Evolutionary conservation across 495 filamentous ascomycete genomes (phyloP).

Genomic region (Neurospora sp.): DNA sequence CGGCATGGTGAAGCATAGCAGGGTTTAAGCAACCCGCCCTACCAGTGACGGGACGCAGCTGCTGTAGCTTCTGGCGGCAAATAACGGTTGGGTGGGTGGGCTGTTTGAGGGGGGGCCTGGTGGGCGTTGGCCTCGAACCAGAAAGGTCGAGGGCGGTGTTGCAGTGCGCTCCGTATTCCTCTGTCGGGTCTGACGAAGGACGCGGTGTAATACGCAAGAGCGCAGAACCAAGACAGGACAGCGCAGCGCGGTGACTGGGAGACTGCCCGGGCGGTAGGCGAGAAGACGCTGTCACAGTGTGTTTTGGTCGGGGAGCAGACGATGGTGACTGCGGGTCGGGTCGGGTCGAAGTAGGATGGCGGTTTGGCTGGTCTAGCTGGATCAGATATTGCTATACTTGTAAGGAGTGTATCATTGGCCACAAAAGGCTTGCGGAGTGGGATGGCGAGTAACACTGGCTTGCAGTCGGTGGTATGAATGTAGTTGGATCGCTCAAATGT

Average conservation of each 20-base stretch:
- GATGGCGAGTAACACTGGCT: not conserved
- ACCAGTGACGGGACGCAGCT: conserved; percentile 12
- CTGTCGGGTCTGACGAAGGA: not conserved
- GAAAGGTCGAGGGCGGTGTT: not conserved
- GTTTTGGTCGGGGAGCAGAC: not conserved
- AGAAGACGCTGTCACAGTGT: not conserved
- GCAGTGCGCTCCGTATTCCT: not conserved
- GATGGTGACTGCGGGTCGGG: not conserved
- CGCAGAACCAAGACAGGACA: not conserved
- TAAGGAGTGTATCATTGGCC: not conserved
- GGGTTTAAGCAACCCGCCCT: conserved; percentile 20
- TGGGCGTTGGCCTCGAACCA: not conserved
- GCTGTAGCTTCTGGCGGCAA: conserved; percentile 1
- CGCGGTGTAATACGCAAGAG: conserved; percentile 4
- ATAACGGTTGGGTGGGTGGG: not conserved
- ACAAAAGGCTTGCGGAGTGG: not conserved
- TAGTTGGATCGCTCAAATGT: not conserved
- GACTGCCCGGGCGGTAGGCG: not conserved
- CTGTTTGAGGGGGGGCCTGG: not conserved
- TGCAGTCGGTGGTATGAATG: not conserved
- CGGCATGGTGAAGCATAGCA: conserved; percentile 35
- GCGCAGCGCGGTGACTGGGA: not conserved
- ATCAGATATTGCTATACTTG: not conserved
- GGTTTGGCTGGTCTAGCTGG: not conserved
- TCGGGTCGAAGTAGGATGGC: not conserved